A percentile compares a stretch with the other conserved stretches of the same genome.
Conservation (phyloP, 2,329 filamentous ascomycete species). For the Colletotrichum aenigma region DNA sequence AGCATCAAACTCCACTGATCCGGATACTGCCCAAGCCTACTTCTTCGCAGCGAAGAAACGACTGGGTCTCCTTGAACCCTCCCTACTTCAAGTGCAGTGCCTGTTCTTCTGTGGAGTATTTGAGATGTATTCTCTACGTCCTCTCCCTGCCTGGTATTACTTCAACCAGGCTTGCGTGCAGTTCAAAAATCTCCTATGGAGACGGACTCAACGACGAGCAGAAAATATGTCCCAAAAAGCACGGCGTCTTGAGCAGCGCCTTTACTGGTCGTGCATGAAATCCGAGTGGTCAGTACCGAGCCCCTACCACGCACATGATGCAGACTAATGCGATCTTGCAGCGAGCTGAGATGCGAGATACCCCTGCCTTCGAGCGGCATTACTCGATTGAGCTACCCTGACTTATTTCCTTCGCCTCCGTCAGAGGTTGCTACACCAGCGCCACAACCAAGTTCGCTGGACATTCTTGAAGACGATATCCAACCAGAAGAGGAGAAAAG, state of each 20-base stretch:
- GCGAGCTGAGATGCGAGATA: constrained; percentile 20
- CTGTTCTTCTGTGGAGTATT: constrained; percentile 35
- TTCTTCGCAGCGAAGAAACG: constrained; percentile 34
- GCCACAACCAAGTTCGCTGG: background rate
- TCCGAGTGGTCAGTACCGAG: constrained; percentile 28
- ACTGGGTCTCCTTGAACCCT: constrained; percentile 30
- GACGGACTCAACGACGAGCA: background rate
- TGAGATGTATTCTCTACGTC: constrained; percentile 35
- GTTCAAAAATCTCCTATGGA: constrained; percentile 23
- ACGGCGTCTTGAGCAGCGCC: constrained; percentile 27
- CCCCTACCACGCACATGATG: background rate
- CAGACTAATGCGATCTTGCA: background rate
- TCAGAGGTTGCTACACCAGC: constrained; percentile 10
- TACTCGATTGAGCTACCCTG: constrained; percentile 28
- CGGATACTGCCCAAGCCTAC: constrained; percentile 22
- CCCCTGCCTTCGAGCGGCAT: constrained; percentile 18
- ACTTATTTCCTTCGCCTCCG: constrained; percentile 32
- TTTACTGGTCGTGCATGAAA: constrained; percentile 38
- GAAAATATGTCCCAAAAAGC: background rate
- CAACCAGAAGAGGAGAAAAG: constrained; percentile 27
- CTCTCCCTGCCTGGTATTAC: constrained; percentile 31
- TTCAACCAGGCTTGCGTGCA: constrained; percentile 33
- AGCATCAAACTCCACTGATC: background rate
- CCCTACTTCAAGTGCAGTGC: constrained; percentile 32
- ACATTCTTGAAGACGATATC: constrained; percentile 11